Conservation (phyloP, 495 filamentous ascomycete genomes). For the Penicillium crystallinum region DNA sequence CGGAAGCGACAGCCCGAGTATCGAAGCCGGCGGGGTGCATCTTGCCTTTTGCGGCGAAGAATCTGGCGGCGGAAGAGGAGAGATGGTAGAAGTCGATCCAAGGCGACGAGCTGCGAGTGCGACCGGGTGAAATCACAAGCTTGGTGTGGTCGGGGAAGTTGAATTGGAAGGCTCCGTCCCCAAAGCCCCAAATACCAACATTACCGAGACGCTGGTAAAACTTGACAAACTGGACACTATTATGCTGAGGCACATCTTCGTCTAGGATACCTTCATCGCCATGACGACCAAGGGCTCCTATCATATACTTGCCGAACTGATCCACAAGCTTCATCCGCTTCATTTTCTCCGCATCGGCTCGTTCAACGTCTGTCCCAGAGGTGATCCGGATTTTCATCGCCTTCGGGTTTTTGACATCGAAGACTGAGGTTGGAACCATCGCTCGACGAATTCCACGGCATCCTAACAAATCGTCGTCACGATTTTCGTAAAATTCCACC, state of each 20-base stretch:
- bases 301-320: constrained; percentile 95
- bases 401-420: constrained; percentile 35
- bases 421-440: constrained; percentile 55
- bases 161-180: constrained; percentile 84
- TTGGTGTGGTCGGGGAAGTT: constrained; percentile 99
- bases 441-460: constrained; percentile 57
- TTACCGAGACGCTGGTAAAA: constrained; percentile 88
- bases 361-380: constrained; percentile 47
- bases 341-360: constrained; percentile 62
- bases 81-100: constrained; percentile 85
- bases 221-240: constrained; percentile 61
- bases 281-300: constrained; percentile 50
- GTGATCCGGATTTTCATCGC: constrained; percentile 45
- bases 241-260: constrained; percentile 26
- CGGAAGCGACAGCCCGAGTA: constrained; percentile 50
- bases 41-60: constrained; percentile 55
- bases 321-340: constrained; percentile 76
- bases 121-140: constrained; percentile 69
- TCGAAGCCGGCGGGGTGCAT: constrained; percentile 50
- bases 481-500: constrained; percentile 80
- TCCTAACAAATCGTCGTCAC: constrained; percentile 41
- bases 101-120: constrained; percentile 46
- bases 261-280: constrained; percentile 35
- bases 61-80: constrained; percentile 59
- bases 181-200: constrained; percentile 84